These are phyloP conservation scores for Sugiyamaella pinicola DNA, from an alignment of 1,139 yeast genomes.

Conservation along the genomic window DNA sequence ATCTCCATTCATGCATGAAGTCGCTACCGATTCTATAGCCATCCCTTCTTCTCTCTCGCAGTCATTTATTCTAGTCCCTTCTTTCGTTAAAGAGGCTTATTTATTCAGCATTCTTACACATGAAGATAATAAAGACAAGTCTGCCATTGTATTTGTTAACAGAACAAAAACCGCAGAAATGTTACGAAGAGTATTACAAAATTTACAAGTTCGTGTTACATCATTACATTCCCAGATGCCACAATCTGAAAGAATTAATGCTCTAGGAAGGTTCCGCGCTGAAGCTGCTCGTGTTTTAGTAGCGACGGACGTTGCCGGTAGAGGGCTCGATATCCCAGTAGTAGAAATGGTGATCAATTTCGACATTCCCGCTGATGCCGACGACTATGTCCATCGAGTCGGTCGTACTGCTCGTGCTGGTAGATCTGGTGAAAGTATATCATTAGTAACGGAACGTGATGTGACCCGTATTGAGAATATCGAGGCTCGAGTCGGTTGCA, in stretches of 20 bases:
- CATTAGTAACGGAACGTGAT: constrained; percentile 84
- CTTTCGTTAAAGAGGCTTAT: constrained; percentile 88
- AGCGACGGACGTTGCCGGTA: constrained; percentile 95
- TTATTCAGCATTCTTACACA: constrained; percentile 66
- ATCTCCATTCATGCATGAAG: constrained; percentile 77
- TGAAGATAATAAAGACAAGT: constrained; percentile 59
- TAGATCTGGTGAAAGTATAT: constrained; percentile 65
- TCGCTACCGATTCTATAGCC: constrained; percentile 63
- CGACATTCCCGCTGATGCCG: constrained; percentile 95
- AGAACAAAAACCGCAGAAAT: constrained; percentile 88
- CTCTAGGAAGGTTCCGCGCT: constrained; percentile 89
- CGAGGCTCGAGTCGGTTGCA: constrained; percentile 77
- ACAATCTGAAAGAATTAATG: constrained; percentile 85
- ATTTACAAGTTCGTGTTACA: constrained; percentile 77
- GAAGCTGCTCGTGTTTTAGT: constrained; percentile 89
- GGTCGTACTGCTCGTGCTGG: constrained; percentile 99
- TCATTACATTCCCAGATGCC: constrained; percentile 95
- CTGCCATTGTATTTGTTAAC: constrained; percentile 87
- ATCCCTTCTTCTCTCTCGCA: constrained; percentile 74
- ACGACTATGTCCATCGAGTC: constrained; percentile 95
- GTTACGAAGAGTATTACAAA: constrained; percentile 70
- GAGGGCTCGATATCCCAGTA: constrained; percentile 95
- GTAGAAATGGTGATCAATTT: constrained; percentile 88
- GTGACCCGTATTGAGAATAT: constrained; percentile 79
- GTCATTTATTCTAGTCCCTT: constrained; percentile 62